phyloP scores from a whole-genome alignment of 495 filamentous ascomycete species.

The Pyrenopolyporus hunteri region DNA sequence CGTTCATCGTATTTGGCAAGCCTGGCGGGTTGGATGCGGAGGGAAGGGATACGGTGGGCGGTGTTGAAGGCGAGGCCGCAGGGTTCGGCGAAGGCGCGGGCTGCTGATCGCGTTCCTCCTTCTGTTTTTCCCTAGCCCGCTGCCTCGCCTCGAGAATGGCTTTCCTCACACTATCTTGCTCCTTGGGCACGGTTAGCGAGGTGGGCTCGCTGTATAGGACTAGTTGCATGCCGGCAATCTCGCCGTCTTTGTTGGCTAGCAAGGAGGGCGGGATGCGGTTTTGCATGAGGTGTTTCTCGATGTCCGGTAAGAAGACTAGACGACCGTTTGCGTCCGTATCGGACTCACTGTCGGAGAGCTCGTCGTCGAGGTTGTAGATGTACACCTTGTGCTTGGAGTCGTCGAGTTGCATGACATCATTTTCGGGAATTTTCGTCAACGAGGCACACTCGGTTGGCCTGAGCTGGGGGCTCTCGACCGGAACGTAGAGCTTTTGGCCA shows the following conservation, averaged over 20 bases:
- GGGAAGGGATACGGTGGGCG: not conserved
- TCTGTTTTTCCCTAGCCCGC: slow-evolving; percentile 61
- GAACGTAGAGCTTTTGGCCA: slow-evolving; percentile 63
- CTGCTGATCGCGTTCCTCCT: slow-evolving; percentile 26
- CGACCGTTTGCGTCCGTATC: slow-evolving; percentile 50
- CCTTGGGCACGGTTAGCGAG: slow-evolving; percentile 75
- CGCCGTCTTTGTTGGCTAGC: slow-evolving; percentile 56
- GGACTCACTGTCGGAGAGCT: slow-evolving; percentile 64
- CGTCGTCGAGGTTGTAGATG: slow-evolving; percentile 87
- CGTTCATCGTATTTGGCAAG: slow-evolving; percentile 1
- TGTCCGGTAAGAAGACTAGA: slow-evolving; percentile 80
- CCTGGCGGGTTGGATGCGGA: not conserved
- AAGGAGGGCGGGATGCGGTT: slow-evolving; percentile 72
- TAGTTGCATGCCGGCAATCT: slow-evolving; percentile 65
- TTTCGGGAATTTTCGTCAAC: slow-evolving; percentile 31
- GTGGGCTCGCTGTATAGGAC: slow-evolving; percentile 81
- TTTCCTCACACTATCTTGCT: slow-evolving; percentile 81
- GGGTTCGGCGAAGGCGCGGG: not conserved
- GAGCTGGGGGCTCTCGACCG: slow-evolving; percentile 50
- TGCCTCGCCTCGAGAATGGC: slow-evolving; percentile 84
- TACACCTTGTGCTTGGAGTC: slow-evolving; percentile 86
- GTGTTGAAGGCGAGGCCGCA: not conserved
- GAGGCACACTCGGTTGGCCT: slow-evolving; percentile 24
- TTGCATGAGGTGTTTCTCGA: slow-evolving; percentile 71
- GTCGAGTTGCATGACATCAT: slow-evolving; percentile 83